These are phyloP conservation scores for Lomentospora prolificans DNA, from an alignment of 2,329 filamentous ascomycete genomes.

Conservation along the genomic window DNA sequence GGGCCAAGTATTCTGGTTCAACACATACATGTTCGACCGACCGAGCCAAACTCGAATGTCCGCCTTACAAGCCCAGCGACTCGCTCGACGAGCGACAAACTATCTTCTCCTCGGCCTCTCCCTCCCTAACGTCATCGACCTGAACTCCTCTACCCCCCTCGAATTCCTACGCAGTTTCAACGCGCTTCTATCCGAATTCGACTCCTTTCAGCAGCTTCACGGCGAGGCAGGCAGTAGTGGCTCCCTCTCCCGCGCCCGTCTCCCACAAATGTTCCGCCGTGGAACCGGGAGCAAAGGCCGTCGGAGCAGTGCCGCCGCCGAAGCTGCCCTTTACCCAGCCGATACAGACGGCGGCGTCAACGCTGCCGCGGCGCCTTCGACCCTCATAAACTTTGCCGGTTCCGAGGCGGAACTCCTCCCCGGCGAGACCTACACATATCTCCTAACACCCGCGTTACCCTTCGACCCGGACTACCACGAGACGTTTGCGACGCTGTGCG, in stretches of 20 bases:
- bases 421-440: conserved; percentile 78
- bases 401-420: conserved; percentile 59
- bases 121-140: conserved; percentile 78
- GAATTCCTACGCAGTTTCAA: conserved; percentile 87
- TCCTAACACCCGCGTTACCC: conserved; percentile 83
- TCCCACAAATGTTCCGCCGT: conserved; percentile 76
- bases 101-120: conserved; percentile 89
- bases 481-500: conserved; percentile 90
- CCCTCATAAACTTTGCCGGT: conserved; percentile 47
- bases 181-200: conserved; percentile 80
- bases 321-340: conserved; percentile 19
- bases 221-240: conserved; percentile 63
- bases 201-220: conserved; percentile 83
- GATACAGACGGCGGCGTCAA: conserved; percentile 20
- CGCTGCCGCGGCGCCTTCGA: conserved; percentile 19
- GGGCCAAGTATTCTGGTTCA: conserved; percentile 95
- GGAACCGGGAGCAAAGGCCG: conserved; percentile 49
- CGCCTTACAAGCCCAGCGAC: conserved; percentile 74
- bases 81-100: conserved; percentile 84
- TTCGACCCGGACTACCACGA: conserved; percentile 97
- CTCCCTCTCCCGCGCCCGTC: conserved; percentile 64
- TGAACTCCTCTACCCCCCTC: conserved; percentile 66
- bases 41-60: conserved; percentile 71
- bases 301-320: conserved; percentile 38
- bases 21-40: conserved; percentile 86